Evolutionary conservation across 2,329 filamentous ascomycete species (phyloP).

Genomic region (Bretziella fagacearum): DNA sequence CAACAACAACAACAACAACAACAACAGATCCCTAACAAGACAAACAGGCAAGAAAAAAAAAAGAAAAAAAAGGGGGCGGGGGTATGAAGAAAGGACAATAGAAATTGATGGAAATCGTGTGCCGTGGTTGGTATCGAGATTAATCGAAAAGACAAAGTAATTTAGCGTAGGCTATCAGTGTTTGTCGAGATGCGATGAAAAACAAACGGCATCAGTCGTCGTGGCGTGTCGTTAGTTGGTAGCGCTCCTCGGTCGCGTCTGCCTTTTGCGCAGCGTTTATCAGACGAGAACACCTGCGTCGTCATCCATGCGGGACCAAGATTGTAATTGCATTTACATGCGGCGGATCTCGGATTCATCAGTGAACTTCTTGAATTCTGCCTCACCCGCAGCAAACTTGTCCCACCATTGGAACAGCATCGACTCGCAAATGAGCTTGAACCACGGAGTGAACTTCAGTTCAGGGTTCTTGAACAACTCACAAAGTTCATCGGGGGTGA

Average conservation of each 20-base stretch:
- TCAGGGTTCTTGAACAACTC: constrained; percentile 64
- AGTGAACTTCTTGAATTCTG: constrained; percentile 57
- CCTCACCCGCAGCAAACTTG: constrained; percentile 50
- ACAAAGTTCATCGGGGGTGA: constrained; percentile 67
- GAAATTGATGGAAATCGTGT: neutral
- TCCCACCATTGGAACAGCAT: constrained; percentile 98
- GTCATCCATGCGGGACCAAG: neutral
- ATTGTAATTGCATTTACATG: constrained; percentile 6
- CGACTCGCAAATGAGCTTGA: constrained; percentile 94
- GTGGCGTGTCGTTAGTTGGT: too few species aligned
- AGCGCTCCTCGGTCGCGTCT: too few species aligned
- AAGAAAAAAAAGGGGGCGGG: neutral
- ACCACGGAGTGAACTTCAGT: constrained; percentile 92
- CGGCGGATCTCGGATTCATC: constrained; percentile 76
- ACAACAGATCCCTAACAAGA: too few species aligned
- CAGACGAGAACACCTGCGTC: neutral
- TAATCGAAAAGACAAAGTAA: neutral
- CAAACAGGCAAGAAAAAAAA: neutral
- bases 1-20: too few species aligned
- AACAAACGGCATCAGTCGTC: neutral
- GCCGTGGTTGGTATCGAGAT: neutral
- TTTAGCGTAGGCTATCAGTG: neutral
- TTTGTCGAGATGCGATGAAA: neutral
- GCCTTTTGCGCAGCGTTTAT: too few species aligned
- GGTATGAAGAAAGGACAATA: neutral